These are phyloP conservation scores for Botrytis pseudocinerea DNA, from an alignment of 2,329 filamentous ascomycete genomes.

Conservation along the genomic window DNA sequence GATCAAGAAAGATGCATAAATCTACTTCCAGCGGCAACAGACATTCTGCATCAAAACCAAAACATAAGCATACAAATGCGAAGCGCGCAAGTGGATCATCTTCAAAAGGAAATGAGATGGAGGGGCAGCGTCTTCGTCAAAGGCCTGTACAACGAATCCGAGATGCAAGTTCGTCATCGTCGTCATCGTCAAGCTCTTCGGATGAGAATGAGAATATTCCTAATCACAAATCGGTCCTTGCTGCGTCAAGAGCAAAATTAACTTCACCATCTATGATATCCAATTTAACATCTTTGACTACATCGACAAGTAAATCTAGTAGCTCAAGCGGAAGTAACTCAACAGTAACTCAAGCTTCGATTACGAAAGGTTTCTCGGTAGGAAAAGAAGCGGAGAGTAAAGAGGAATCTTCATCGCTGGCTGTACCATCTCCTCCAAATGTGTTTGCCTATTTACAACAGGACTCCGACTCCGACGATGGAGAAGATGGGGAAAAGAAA, in stretches of 20 bases:
- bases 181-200: slow-evolving; percentile 32
- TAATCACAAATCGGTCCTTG: slow-evolving; percentile 34
- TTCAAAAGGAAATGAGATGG: slow-evolving; percentile 28
- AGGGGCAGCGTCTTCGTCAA: slow-evolving; percentile 28
- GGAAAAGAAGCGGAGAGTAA: slow-evolving; percentile 29
- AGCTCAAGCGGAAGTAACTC: slow-evolving; percentile 47
- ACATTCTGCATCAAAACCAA: slow-evolving; percentile 30
- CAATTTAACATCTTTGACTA: slow-evolving; percentile 38
- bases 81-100: slow-evolving; percentile 29
- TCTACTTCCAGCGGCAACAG: slow-evolving; percentile 27
- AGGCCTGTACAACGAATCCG: slow-evolving; percentile 29
- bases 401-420: slow-evolving; percentile 36
- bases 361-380: slow-evolving; percentile 30
- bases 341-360: slow-evolving; percentile 44
- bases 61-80: slow-evolving; percentile 28
- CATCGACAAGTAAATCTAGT: slow-evolving; percentile 42
- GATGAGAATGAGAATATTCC: slow-evolving; percentile 33
- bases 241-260: slow-evolving; percentile 35
- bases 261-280: slow-evolving; percentile 42
- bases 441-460: slow-evolving; percentile 37
- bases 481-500: slow-evolving; percentile 1
- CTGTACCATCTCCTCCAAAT: slow-evolving; percentile 38
- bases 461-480: slow-evolving; percentile 25
- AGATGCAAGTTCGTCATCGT: slow-evolving; percentile 30
- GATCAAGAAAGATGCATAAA: slow-evolving; percentile 31